Evolutionary conservation across 139 green algal genomes (phyloP).

Genomic region (Closterium sp.): DNA sequence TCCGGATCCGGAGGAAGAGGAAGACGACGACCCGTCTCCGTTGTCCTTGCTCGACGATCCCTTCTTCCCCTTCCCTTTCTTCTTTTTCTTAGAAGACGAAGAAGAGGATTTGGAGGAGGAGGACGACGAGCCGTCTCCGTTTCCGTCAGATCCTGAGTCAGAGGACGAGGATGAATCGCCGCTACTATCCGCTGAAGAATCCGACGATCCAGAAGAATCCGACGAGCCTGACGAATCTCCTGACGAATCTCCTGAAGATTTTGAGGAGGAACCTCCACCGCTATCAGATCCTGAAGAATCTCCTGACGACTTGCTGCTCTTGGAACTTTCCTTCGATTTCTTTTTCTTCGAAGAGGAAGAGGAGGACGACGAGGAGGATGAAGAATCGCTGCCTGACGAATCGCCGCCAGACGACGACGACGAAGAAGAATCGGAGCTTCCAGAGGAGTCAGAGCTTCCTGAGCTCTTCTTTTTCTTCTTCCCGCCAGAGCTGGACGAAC

Average conservation of each 20-base stretch:
- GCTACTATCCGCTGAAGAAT: no score
- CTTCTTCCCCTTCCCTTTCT: not conserved
- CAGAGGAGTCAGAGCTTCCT: not conserved
- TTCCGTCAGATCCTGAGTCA: not conserved
- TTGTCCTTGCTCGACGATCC: not conserved
- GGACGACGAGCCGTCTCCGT: not conserved
- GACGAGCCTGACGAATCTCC: not conserved
- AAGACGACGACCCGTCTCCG: not conserved
- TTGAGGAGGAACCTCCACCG: not conserved
- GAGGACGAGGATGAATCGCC: not conserved
- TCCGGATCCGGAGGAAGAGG: not conserved
- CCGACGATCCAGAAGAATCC: no score
- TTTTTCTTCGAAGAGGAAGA: not conserved
- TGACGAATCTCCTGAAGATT: not conserved
- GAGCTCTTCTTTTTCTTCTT: not conserved
- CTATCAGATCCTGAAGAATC: no score
- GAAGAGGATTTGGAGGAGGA: not conserved
- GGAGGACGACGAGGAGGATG: not conserved
- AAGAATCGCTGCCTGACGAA: no score
- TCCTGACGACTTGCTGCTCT: not conserved
- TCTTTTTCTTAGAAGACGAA: not conserved
- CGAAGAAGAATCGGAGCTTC: not conserved
- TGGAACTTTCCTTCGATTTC: not conserved
- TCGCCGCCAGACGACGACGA: not conserved
- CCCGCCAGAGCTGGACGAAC: not conserved